Base-by-base conservation (phyloP, 1,284 basidiomycete genomes). In the Ceratobasidium sp. region DNA sequence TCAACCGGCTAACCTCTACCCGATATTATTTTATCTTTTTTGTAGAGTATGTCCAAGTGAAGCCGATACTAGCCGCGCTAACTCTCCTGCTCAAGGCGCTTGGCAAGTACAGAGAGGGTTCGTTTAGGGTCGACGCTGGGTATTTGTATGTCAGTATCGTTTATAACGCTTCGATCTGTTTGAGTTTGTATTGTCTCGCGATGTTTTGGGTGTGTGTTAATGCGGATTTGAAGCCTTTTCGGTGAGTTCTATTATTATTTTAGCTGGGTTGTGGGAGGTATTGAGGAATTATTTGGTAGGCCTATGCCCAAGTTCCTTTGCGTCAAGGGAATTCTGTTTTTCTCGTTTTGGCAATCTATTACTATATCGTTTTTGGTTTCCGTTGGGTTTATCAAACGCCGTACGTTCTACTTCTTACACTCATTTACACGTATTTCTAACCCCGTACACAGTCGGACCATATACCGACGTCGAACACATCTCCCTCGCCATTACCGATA, bases 321-420 rank as follows among this genome's bases (percentile, higher is more conserved):
- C 84, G 95, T 99, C 82, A 99, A 99, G 84, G 97, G 96, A 67
- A 97, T 99, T 81, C 89, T 99, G 60, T 98, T 99, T 89, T 97
- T 98, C 86, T 97, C 94, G 0, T 99, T 99, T 87, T 99, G 97
- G 97, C 97, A 99, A 84, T 91, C 93, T 18, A 91, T 98, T 61
- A 90, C 85, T 61, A 92, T 99, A 73, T 97, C 96, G 40, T 90
- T 96, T 82, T 90, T 99, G 26, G 97, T 98, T 56, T 93, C 96
- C 1, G 88, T 93, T 0, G 91, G 93, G 1, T 88, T 89, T 61
- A 94, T 99, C 84, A 92, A 87, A 46, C 89, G 89, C 68, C 91
- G 87, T 87, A 66, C 78, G 73, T 49, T 18, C n/a, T 53, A 5
- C 12, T 46, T 39, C 39, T 20, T 12, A 33, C n/a, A 53, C 33